Base-by-base conservation (phyloP, 768 basidiomycete species). In the Lactarius evosmus region DNA sequence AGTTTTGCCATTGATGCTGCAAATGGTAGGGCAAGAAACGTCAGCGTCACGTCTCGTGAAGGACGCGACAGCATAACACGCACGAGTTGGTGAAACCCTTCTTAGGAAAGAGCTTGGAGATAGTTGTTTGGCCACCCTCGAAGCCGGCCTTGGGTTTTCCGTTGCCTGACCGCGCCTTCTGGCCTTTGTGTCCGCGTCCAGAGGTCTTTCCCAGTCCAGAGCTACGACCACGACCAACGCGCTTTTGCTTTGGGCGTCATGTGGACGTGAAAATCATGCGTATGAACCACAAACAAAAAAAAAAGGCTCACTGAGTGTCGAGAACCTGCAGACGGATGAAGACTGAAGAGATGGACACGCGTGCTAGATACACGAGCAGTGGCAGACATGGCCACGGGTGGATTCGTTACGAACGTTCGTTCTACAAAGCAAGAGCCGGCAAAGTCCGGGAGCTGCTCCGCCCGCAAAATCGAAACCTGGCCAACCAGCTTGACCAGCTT, bases 51-150 rank as follows among this genome's bases (percentile, higher is more conserved):
- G 25, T 33, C 30, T 58, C 22, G 22, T 1, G 25, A 44, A 54
- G 22, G 44, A 56, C 30, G 25, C 30, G 32, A 52, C 46, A 16
- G 9, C 19, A 62, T 30, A 56, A 22, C 29, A 82, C 91, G 71
- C 69, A 97, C 96, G 85, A 84, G 76, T 97, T 98, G 63, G 88
- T 84, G 75, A 98, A 98, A 52, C 97, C 97, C 53, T 85, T 83
- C 79, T 99, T 99, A 6, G 97, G 97, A 72, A 95, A 91, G 50
- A 87, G 79, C 67, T 93, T 87, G 6, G 91, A 88, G 59, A 98
- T 85, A 16, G 96, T 92, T 5, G 96, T 98, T 74, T 98, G 96
- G 66, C 97, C 97, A 72, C 97, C 97, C 75, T 98, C 97, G 67
- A 98, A 99, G 7, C 92, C 88, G 30, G 85, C 80, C 69, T 82